Evolutionary conservation across 2,329 filamentous ascomycete genomes (phyloP).

Genomic region (Diplodia sapinea): DNA sequence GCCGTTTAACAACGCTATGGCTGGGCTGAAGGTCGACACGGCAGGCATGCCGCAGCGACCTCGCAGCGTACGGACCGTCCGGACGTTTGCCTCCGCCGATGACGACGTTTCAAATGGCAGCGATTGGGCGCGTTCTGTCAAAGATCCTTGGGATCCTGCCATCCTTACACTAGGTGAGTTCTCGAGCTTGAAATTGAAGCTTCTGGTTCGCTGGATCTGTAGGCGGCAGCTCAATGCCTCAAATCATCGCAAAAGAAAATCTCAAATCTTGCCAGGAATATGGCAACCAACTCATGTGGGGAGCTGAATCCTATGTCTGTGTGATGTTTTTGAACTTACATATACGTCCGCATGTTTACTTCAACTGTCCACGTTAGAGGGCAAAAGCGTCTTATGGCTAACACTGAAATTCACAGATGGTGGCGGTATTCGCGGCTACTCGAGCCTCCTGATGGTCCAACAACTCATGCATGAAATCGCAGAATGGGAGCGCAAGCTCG

Average conservation of each 20-base stretch:
- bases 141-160: constrained; percentile 56
- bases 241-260: no score
- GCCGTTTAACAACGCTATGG: constrained; percentile 16
- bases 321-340: not conserved
- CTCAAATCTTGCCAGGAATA: not conserved
- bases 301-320: not conserved
- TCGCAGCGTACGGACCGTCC: constrained; percentile 39
- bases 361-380: not conserved
- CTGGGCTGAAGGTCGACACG: constrained; percentile 20
- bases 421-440: constrained; percentile 59
- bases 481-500: constrained; percentile 51
- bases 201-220: not conserved
- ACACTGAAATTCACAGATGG: constrained; percentile 45
- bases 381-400: not conserved
- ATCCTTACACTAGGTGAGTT: constrained; percentile 53
- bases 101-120: constrained; percentile 49
- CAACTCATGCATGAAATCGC: constrained; percentile 57
- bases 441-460: constrained; percentile 56
- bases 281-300: not conserved
- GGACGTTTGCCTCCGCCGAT: constrained; percentile 42
- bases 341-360: not conserved
- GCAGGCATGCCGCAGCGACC: constrained; percentile 35
- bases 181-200: not conserved
- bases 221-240: no score
- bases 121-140: constrained; percentile 51